A percentile compares a stretch with the other conserved stretches of the same genome.
Evolutionary conservation across 2,329 filamentous ascomycete genomes (phyloP).

Genomic region (Dactylellina cionopaga): DNA sequence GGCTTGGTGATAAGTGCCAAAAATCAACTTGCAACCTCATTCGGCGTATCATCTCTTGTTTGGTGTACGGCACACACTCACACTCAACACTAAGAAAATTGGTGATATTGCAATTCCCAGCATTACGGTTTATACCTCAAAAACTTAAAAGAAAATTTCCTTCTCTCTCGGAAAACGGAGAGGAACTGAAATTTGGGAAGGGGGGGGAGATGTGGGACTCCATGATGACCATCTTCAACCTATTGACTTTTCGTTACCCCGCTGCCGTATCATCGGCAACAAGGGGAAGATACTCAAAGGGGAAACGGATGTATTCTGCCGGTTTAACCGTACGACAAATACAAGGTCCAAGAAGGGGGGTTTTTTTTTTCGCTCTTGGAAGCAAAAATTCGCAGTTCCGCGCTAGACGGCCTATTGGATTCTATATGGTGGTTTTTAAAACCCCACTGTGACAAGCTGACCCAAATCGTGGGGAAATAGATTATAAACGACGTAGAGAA

Average conservation of each 20-base stretch:
- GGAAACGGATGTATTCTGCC: slow-evolving; percentile 43
- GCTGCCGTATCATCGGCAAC: slow-evolving; percentile 32
- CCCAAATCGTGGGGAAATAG: slow-evolving; percentile 36
- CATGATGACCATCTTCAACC: slow-evolving; percentile 4
- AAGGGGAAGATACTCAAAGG: slow-evolving; percentile 32
- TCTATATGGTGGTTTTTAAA: slow-evolving; percentile 20
- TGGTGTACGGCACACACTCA: no score
- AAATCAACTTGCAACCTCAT: not conserved
- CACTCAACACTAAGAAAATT: slow-evolving; percentile 11
- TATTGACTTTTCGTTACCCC: slow-evolving; percentile 27
- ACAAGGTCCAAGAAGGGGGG: slow-evolving; percentile 8
- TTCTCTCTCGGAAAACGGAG: not conserved
- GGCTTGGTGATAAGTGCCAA: slow-evolving; percentile 18
- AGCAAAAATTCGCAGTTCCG: no score
- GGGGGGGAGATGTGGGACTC: slow-evolving; percentile 14
- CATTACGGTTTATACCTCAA: not conserved
- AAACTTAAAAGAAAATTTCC: not conserved
- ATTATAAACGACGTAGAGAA: not conserved
- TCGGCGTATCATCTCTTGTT: slow-evolving; percentile 20
- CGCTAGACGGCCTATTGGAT: slow-evolving; percentile 22
- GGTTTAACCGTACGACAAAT: slow-evolving; percentile 36
- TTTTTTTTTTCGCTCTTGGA: slow-evolving; percentile 16
- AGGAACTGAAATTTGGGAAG: slow-evolving; percentile 2
- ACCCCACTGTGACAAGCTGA: slow-evolving; percentile 31
- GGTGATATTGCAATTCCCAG: slow-evolving; percentile 12